Evolutionary conservation across 768 basidiomycete species (phyloP).

Genomic region (Boletus eberwhitei): DNA sequence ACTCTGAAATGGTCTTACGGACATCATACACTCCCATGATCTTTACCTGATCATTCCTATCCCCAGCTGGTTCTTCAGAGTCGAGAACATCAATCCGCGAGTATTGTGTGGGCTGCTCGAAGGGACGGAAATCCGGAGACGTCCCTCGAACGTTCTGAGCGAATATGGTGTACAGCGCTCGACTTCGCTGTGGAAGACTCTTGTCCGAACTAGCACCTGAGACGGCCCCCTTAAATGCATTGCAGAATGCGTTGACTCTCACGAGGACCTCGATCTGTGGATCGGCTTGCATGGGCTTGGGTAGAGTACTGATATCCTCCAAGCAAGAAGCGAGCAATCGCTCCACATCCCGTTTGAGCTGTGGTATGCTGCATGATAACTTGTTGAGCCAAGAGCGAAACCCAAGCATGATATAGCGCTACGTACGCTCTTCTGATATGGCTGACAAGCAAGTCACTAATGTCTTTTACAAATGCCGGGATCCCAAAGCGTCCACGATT

Average conservation of each 20-base stretch:
- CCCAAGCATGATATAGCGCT: background rate
- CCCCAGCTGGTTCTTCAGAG: background rate
- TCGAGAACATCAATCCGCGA: constrained; percentile 10
- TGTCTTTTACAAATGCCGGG: constrained; percentile 44
- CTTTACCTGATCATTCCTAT: background rate
- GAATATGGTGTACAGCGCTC: constrained; percentile 32
- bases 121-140: constrained; percentile 41
- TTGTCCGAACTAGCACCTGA: constrained; percentile 35
- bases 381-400: constrained; percentile 1
- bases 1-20: constrained; percentile 35
- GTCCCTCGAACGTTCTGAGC: constrained; percentile 37
- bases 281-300: constrained; percentile 35
- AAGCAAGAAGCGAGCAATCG: constrained; percentile 36
- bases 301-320: constrained; percentile 38
- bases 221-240: constrained; percentile 33
- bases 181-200: constrained; percentile 35
- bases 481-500: constrained; percentile 54
- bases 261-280: constrained; percentile 45
- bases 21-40: constrained; percentile 34
- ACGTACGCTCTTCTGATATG: constrained; percentile 55
- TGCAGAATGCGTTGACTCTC: constrained; percentile 45
- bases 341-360: constrained; percentile 39
- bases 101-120: constrained; percentile 13
- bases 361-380: constrained; percentile 41
- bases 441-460: constrained; percentile 49